Conservation (phyloP, 176 grass and related monocot species). For the Chrysopogon serrulatus region DNA sequence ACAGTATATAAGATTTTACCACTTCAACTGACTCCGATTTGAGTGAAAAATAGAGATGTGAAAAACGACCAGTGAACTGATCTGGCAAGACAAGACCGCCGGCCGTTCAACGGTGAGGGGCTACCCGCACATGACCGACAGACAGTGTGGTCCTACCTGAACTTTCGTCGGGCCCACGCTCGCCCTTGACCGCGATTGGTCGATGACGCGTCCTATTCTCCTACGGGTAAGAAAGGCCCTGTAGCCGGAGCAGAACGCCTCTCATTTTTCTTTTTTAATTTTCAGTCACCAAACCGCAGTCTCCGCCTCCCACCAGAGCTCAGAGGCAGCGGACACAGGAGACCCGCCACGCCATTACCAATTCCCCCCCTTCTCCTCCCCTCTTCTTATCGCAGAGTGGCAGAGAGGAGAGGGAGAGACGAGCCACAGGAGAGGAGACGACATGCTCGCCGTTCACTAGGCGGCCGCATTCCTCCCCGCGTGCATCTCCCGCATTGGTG, state of each 20-base stretch:
- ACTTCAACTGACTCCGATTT: too few species aligned
- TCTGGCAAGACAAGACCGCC: background rate
- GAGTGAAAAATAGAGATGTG: background rate
- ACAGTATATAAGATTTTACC: too few species aligned
- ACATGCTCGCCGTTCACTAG: background rate
- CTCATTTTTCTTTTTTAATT: background rate
- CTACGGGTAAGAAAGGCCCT: conserved; percentile 25
- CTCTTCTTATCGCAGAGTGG: background rate
- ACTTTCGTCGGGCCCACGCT: conserved; percentile 21
- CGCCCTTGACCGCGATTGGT: conserved; percentile 15
- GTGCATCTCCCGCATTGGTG: background rate
- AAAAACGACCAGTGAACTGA: background rate
- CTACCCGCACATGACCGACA: conserved; percentile 2
- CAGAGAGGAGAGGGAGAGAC: background rate
- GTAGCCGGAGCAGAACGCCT: conserved; percentile 11
- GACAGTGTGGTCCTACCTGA: conserved; percentile 10
- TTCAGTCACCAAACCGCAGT: conserved; percentile 11
- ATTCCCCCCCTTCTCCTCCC: background rate
- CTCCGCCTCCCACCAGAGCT: background rate
- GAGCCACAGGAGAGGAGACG: background rate
- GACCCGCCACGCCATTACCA: background rate
- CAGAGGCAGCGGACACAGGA: background rate
- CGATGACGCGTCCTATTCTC: conserved; percentile 27
- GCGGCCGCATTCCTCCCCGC: background rate
- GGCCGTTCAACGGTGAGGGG: background rate